A percentile compares a stretch with the other conserved stretches of the same genome.
Conservation (phyloP, 2,329 filamentous ascomycete genomes). For the Botrytis deweyae region DNA sequence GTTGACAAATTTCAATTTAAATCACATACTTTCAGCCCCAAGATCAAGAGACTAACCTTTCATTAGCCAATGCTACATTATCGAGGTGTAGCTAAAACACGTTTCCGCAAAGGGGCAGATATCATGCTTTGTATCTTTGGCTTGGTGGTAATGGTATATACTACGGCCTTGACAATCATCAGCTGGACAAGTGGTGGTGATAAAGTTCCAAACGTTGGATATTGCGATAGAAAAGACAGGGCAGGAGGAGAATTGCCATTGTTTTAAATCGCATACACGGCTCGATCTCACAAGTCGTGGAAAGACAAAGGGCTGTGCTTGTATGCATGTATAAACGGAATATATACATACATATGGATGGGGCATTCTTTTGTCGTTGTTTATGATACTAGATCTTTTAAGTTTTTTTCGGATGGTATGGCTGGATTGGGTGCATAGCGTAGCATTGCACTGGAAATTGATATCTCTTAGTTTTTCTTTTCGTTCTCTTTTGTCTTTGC, state of each 20-base stretch:
- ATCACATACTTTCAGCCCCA: neutral
- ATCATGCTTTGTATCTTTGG: constrained; percentile 79
- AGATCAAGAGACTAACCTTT: constrained; percentile 19
- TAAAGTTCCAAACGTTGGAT: constrained; percentile 54
- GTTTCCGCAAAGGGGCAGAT: constrained; percentile 68
- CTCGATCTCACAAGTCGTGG: neutral
- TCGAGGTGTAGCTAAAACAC: constrained; percentile 70
- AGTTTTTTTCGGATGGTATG: neutral
- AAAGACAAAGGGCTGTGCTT: neutral
- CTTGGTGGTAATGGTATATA: constrained; percentile 85
- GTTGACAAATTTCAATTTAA: neutral
- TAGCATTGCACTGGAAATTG: constrained; percentile 14
- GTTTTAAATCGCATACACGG: neutral
- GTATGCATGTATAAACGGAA: constrained; percentile 10
- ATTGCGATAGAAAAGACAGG: constrained; percentile 53
- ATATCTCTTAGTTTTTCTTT: constrained; percentile 2
- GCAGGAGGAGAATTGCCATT: constrained; percentile 7
- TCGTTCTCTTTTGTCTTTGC: neutral
- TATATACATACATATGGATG: constrained; percentile 5
- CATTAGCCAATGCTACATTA: constrained; percentile 83
- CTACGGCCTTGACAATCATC: constrained; percentile 79
- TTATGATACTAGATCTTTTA: constrained; percentile 10
- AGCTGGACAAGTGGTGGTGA: constrained; percentile 71
- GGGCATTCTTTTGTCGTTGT: constrained; percentile 1
- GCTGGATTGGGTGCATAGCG: constrained; percentile 14